Percentiles rank a stretch among this genome's conserved stretches.
Conservation (phyloP, 192 early-diverging fungal species). For the Funneliformis mosseae region DNA sequence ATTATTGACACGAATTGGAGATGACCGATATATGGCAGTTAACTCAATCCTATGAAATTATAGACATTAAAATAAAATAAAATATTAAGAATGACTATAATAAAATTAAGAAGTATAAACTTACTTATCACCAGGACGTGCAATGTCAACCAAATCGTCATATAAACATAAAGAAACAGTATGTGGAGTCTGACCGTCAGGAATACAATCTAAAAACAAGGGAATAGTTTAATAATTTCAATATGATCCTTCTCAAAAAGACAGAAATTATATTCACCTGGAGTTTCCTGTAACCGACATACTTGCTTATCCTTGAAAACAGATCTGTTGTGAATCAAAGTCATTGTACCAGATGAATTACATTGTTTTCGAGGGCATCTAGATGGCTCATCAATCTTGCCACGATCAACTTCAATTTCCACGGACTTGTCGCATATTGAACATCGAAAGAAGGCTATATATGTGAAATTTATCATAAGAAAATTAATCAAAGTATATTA, state of each 20-base stretch:
- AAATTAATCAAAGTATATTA: too few species aligned
- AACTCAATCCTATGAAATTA: conserved; percentile 72
- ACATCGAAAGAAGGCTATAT: conserved; percentile 89
- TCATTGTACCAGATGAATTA: conserved; percentile 78
- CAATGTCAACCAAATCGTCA: conserved; percentile 92
- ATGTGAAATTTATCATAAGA: background rate
- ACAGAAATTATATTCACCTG: conserved; percentile 51
- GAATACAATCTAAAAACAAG: conserved; percentile 69
- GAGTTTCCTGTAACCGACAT: conserved; percentile 92
- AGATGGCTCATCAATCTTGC: conserved; percentile 83
- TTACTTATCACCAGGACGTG: conserved; percentile 88
- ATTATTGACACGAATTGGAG: conserved; percentile 90
- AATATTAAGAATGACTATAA: conserved; percentile 3
- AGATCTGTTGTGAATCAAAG: conserved; percentile 94
- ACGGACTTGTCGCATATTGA: conserved; percentile 84
- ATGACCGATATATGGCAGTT: conserved; percentile 92
- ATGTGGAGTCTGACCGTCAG: conserved; percentile 98
- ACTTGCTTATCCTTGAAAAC: conserved; percentile 93
- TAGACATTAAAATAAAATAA: conserved; percentile 15
- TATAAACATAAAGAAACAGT: conserved; percentile 88
- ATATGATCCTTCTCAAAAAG: background rate
- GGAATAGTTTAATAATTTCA: background rate
- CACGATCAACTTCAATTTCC: conserved; percentile 81
- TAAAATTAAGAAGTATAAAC: background rate
- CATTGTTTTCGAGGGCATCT: conserved; percentile 81